Evolutionary conservation across 2,329 filamentous ascomycete genomes (phyloP).

Genomic region (Pestalotiopsis sp.): DNA sequence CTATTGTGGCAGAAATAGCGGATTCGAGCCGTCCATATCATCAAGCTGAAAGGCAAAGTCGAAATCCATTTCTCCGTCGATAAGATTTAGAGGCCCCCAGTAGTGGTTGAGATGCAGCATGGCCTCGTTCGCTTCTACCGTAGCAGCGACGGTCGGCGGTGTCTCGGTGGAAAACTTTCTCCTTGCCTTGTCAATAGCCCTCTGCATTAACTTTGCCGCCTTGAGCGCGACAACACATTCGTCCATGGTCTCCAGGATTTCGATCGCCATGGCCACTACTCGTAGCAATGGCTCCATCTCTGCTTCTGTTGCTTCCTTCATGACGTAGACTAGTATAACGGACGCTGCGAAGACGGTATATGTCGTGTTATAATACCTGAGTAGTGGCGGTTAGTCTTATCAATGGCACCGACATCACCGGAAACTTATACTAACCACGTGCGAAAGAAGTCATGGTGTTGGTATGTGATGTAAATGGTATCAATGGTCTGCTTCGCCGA

Average conservation of each 20-base stretch:
- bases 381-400: not conserved
- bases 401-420: not conserved
- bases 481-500: slow-evolving; percentile 31
- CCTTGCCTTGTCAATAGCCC: slow-evolving; percentile 22
- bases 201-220: slow-evolving; percentile 28
- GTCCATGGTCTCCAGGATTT: slow-evolving; percentile 28
- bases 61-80: slow-evolving; percentile 26
- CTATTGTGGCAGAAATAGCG: not conserved
- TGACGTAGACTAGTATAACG: slow-evolving; percentile 30
- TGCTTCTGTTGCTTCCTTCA: slow-evolving; percentile 22
- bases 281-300: slow-evolving; percentile 21
- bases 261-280: slow-evolving; percentile 26
- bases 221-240: slow-evolving; percentile 29
- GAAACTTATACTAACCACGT: slow-evolving; percentile 16
- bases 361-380: slow-evolving; percentile 34
- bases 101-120: slow-evolving; percentile 25
- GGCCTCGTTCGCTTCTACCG: slow-evolving; percentile 13
- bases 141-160: slow-evolving; percentile 10
- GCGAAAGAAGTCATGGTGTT: slow-evolving; percentile 32
- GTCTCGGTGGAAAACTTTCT: slow-evolving; percentile 18
- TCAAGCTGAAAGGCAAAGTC: slow-evolving; percentile 12
- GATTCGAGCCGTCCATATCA: slow-evolving; percentile 5
- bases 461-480: slow-evolving; percentile 30
- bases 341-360: slow-evolving; percentile 32
- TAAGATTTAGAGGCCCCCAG: slow-evolving; percentile 27